phyloP scores from a whole-genome alignment of 345 rosid species.

The Draba incana region DNA sequence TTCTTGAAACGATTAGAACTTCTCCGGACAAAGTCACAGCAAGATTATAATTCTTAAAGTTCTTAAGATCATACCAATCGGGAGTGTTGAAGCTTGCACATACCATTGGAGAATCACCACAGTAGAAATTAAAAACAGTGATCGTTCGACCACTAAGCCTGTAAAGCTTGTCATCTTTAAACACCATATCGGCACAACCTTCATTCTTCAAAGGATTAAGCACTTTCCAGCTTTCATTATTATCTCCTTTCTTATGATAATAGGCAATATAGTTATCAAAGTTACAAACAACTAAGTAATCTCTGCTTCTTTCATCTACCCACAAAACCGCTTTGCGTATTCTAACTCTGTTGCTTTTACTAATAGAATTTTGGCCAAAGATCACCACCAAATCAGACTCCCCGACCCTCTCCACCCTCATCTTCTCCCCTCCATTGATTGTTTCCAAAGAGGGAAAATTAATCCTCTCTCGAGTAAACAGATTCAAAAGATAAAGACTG shows the following conservation, averaged over 20 bases:
- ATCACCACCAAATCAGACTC: too few species aligned
- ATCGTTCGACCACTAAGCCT: not conserved
- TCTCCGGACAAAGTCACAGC: slow-evolving; percentile 24
- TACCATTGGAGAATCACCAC: slow-evolving; percentile 4
- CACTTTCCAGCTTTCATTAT: not conserved
- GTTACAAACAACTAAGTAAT: slow-evolving; percentile 12
- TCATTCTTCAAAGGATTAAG: not conserved
- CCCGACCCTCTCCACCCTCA: too few species aligned
- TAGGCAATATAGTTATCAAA: not conserved
- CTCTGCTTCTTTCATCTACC: slow-evolving; percentile 5
- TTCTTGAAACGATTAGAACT: not conserved
- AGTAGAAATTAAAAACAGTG: slow-evolving; percentile 1
- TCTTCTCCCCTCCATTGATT: too few species aligned
- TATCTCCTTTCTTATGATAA: slow-evolving; percentile 8
- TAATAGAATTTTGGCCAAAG: too few species aligned
- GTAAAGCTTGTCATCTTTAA: slow-evolving; percentile 22
- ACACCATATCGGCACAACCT: slow-evolving; percentile 2
- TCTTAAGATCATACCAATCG: rapidly evolving
- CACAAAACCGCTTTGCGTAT: not conserved
- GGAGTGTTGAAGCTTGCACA: not conserved
- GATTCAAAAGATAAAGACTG: not conserved
- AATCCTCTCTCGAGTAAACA: slow-evolving; percentile 15
- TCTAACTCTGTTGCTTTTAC: too few species aligned
- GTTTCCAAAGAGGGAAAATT: not conserved
- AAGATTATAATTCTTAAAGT: not conserved